phyloP scores from a whole-genome alignment of 495 filamentous ascomycete genomes.

The Aspergillus olivimuriae region DNA sequence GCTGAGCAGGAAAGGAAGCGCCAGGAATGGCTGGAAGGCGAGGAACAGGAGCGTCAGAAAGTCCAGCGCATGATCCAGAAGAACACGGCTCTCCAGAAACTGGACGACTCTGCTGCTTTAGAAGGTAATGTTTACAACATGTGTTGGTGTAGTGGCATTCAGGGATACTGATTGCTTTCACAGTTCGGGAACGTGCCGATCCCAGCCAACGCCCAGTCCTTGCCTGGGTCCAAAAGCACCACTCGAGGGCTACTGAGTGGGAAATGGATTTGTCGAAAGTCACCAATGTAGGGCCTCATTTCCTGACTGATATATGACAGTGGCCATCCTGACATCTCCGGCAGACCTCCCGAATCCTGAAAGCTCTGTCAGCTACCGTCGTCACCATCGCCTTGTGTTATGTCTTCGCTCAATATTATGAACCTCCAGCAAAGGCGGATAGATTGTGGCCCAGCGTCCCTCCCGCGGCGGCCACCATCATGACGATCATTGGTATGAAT shows the following conservation, averaged over 20 bases:
- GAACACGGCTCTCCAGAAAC: slow-evolving; percentile 48
- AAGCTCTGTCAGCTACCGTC: slow-evolving; percentile 53
- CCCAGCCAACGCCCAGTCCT: slow-evolving; percentile 34
- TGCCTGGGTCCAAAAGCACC: slow-evolving; percentile 45
- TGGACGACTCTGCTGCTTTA: slow-evolving; percentile 29
- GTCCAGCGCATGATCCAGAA: slow-evolving; percentile 32
- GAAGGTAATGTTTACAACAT: slow-evolving; percentile 21
- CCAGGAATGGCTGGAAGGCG: slow-evolving; percentile 38
- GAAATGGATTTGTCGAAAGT: slow-evolving; percentile 26
- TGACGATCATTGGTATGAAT: slow-evolving; percentile 61
- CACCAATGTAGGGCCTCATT: slow-evolving; percentile 30
- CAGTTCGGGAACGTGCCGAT: slow-evolving; percentile 36
- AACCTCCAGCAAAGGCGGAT: slow-evolving; percentile 47
- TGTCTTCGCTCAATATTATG: slow-evolving; percentile 54
- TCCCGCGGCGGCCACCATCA: slow-evolving; percentile 71
- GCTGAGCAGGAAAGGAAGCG: slow-evolving; percentile 44
- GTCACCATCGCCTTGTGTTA: slow-evolving; percentile 44
- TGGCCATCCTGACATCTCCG: slow-evolving; percentile 4
- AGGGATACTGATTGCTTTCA: slow-evolving; percentile 2
- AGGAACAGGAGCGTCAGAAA: slow-evolving; percentile 34
- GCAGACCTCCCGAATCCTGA: slow-evolving; percentile 55
- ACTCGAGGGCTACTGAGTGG: slow-evolving; percentile 31
- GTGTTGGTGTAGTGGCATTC: background rate
- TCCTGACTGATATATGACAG: background rate
- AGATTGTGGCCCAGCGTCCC: slow-evolving; percentile 70